Percentiles rank a stretch among this genome's conserved stretches.
phyloP scores from a whole-genome alignment of 2,329 filamentous ascomycete genomes.

The Colletotrichum kahawae region DNA sequence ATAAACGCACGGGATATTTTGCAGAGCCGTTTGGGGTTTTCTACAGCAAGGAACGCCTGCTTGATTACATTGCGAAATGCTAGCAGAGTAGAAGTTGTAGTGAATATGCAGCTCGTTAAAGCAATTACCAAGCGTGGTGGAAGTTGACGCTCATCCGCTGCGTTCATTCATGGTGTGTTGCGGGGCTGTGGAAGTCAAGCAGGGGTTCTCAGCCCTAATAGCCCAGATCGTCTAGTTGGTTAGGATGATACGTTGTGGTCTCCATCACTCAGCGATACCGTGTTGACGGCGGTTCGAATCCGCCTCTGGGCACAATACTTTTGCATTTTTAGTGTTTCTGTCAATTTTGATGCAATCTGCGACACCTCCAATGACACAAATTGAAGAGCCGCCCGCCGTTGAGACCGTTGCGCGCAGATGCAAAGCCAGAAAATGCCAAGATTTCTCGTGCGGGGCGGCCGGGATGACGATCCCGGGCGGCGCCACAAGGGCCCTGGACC shows the following conservation, averaged over 20 bases:
- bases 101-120: too few species aligned
- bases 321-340: neutral
- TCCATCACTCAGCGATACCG: constrained; percentile 10
- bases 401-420: neutral
- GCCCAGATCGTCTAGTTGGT: constrained; percentile 23
- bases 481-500: neutral
- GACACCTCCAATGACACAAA: neutral
- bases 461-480: neutral
- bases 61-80: neutral
- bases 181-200: neutral
- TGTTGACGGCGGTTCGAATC: constrained; percentile 23
- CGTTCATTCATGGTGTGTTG: neutral
- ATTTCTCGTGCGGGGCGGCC: neutral
- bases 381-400: neutral
- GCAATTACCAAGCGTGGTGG: neutral
- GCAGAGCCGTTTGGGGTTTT: neutral
- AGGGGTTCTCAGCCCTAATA: neutral
- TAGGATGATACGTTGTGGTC: constrained; percentile 24
- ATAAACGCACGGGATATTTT: neutral
- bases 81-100: neutral
- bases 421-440: neutral
- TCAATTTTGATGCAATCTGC: too few species aligned
- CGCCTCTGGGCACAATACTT: constrained; percentile 13
- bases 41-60: neutral
- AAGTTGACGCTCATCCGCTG: neutral